phyloP scores from a whole-genome alignment of 345 rosid species.

The Boechera stricta region DNA sequence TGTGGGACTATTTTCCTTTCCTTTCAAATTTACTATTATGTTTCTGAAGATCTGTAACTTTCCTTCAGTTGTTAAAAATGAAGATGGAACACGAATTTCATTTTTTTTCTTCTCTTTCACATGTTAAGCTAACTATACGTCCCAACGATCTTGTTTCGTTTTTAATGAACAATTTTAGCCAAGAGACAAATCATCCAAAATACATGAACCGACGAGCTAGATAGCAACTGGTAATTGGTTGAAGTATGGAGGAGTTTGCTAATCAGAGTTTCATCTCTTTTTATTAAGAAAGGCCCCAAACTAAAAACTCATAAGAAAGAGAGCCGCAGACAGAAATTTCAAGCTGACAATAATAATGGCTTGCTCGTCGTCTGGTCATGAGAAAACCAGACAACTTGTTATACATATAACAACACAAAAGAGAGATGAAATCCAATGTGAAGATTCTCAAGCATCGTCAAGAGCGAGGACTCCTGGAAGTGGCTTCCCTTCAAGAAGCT shows the following conservation, averaged over 20 bases:
- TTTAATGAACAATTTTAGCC: neutral
- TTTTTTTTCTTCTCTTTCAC: neutral
- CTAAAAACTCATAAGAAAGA: slow-evolving; percentile 23
- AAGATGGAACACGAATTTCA: neutral
- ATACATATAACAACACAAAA: slow-evolving; percentile 32
- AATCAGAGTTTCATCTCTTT: slow-evolving; percentile 19
- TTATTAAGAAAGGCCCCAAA: slow-evolving; percentile 21
- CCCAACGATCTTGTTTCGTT: neutral
- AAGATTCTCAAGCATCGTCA: slow-evolving; percentile 56
- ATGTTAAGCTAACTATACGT: neutral
- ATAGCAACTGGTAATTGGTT: neutral
- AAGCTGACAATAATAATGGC: slow-evolving; percentile 21
- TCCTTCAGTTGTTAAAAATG: neutral
- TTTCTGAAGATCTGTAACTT: neutral
- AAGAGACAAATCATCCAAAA: neutral
- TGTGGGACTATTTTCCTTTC: slow-evolving; percentile 9
- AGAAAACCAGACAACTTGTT: slow-evolving; percentile 33
- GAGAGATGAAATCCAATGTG: slow-evolving; percentile 12
- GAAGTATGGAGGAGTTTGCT: neutral
- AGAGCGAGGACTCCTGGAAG: slow-evolving; percentile 90
- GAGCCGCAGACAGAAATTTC: slow-evolving; percentile 35
- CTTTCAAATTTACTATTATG: neutral
- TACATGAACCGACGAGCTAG: neutral
- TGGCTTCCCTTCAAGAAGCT: slow-evolving; percentile 80
- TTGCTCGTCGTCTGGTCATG: slow-evolving; percentile 28